Base-by-base conservation (phyloP, 768 basidiomycete genomes). In the Sarcodon sp. region DNA sequence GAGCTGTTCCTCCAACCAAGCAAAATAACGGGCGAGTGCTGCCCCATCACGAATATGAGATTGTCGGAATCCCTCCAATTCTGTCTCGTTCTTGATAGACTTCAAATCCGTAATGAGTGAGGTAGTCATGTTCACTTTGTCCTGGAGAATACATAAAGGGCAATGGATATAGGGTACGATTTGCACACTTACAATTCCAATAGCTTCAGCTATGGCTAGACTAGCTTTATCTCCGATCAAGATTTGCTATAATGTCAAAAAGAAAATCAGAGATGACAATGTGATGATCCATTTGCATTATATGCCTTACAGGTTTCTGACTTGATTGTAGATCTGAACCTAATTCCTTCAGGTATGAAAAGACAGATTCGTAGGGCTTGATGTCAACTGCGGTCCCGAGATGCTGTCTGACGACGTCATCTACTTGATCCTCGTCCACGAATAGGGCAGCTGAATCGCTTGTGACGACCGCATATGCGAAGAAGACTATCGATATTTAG, bases 1-100 rank as follows among this genome's bases (percentile, higher is more conserved):
- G 13, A 98, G 68, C 53, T 83, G 75, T 52, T 91, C 85, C 62
- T 98, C 91, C 1, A 99, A 70, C 96, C 94, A 99, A 0, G 90
- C 73, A 55, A 97, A 97, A 65, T 98, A 99, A 11, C 83, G 75
- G 7, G 76, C 79, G 43, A 98, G 70, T 0, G 93, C 93, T 1
- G 74, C 80, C 0, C 94, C 92, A 61, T 98, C 94, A 8, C 93
- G 76, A 33, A 94, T 79, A 59, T 99, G 90, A 46, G 74, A 76
- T 57, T 84, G 79, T 12, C 92, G 74, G 72, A 97, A 97, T 0
- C 94, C 94, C 59, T 59, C 85, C 10, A 93, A 64, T 58, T 99
- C 94, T 0, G 75, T 77, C 3, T 61, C 63, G 54, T 88, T 90
- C 66, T 91, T 91, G 56, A 89, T 77, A 1, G 88, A 63, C 61